phyloP scores from a whole-genome alignment of 2,329 filamentous ascomycete species.

The Fonsecaea monophora region DNA sequence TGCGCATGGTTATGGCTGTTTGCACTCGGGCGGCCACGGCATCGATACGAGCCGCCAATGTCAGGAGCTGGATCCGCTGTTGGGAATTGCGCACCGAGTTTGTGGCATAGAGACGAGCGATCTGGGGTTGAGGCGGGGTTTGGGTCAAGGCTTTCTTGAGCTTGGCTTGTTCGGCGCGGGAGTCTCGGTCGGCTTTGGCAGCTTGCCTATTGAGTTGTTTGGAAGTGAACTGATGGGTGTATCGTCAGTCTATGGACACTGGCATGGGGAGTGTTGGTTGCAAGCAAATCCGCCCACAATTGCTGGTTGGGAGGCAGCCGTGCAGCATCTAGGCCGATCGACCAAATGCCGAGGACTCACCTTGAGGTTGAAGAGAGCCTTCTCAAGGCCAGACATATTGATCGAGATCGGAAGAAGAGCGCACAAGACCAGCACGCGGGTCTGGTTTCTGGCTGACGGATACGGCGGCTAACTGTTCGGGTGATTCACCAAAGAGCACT shows the following conservation, averaged over 20 bases:
- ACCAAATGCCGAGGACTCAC: conserved; percentile 36
- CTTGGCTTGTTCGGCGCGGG: conserved; percentile 56
- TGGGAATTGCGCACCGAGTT: conserved; percentile 56
- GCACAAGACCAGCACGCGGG: background rate
- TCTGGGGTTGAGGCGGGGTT: conserved; percentile 53
- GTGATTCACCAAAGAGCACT: background rate
- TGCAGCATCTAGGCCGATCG: background rate
- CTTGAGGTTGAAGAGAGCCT: conserved; percentile 46
- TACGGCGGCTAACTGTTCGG: background rate
- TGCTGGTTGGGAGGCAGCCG: background rate
- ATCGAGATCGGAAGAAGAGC: background rate
- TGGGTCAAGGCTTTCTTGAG: conserved; percentile 57
- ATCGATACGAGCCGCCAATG: conserved; percentile 55
- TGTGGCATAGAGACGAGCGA: conserved; percentile 56
- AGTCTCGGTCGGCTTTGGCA: conserved; percentile 53
- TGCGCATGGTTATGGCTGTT: conserved; percentile 56
- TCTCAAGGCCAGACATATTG: conserved; percentile 41
- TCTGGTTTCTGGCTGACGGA: background rate
- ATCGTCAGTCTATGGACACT: conserved; percentile 11
- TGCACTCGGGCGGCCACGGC: conserved; percentile 59
- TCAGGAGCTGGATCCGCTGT: conserved; percentile 53
- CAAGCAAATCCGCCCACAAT: background rate
- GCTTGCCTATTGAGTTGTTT: conserved; percentile 58
- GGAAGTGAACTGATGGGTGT: conserved; percentile 50
- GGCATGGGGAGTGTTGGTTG: background rate